These are phyloP conservation scores for Colletotrichum orbiculare DNA, from an alignment of 2,329 filamentous ascomycete genomes.

Conservation along the genomic window DNA sequence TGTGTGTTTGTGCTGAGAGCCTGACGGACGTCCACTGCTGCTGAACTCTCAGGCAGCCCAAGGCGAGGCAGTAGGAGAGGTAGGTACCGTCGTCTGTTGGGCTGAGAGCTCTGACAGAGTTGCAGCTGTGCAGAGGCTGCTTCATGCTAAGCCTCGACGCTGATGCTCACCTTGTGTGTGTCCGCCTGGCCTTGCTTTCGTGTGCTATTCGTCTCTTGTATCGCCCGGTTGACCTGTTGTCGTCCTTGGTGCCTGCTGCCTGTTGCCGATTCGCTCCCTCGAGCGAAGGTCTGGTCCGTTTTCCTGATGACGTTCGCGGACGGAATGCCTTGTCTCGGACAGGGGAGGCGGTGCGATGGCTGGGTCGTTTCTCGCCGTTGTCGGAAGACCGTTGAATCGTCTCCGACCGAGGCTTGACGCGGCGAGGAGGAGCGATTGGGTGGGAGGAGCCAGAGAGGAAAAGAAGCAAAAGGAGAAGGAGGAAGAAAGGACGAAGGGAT, in stretches of 20 bases:
- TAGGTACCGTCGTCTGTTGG: not conserved
- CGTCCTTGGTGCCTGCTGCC: slow-evolving; percentile 6
- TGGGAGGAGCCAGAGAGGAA: slow-evolving; percentile 11
- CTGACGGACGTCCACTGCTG: not conserved
- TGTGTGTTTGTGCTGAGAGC: no score
- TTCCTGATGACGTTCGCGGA: slow-evolving; percentile 8
- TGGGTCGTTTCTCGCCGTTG: slow-evolving; percentile 37
- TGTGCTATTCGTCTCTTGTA: not conserved
- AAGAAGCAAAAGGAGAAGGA: slow-evolving; percentile 14
- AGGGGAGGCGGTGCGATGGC: slow-evolving; percentile 34
- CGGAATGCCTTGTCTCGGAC: slow-evolving; percentile 30
- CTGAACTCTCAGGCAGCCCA: not conserved
- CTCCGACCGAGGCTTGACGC: slow-evolving; percentile 35
- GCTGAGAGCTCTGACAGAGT: not conserved
- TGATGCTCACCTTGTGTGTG: no score
- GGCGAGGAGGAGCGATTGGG: slow-evolving; percentile 26
- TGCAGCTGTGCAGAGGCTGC: slow-evolving; percentile 1
- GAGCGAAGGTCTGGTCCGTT: not conserved
- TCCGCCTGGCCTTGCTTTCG: no score
- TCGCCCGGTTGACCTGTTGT: slow-evolving; percentile 13
- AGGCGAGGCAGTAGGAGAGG: not conserved
- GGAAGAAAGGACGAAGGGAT: slow-evolving; percentile 19
- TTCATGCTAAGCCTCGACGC: no score
- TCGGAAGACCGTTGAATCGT: slow-evolving; percentile 34
- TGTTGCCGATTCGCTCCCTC: slow-evolving; percentile 7